These are phyloP conservation scores for Paramyrothecium roridum DNA, from an alignment of 2,329 filamentous ascomycete species.

Conservation along the genomic window DNA sequence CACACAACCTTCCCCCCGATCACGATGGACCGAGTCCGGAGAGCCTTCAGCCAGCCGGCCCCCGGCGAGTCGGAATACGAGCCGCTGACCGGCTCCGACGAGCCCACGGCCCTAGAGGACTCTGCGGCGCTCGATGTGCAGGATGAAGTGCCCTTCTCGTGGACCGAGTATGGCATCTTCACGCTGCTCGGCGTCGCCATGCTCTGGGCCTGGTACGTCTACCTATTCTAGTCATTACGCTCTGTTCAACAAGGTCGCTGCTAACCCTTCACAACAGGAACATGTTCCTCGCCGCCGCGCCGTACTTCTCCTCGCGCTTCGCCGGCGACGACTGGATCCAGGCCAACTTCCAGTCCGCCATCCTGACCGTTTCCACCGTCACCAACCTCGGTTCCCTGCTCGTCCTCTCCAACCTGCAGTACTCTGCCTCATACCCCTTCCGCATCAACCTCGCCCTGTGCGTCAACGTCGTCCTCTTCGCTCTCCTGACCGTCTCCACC, in stretches of 20 bases:
- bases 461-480: conserved; percentile 75
- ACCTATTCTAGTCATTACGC: not conserved
- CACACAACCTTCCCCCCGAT: not conserved
- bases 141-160: conserved; percentile 64
- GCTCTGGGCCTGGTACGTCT: conserved; percentile 91
- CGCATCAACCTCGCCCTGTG: conserved; percentile 76
- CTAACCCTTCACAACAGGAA: conserved; percentile 58
- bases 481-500: conserved; percentile 77
- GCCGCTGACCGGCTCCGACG: conserved; percentile 24
- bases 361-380: conserved; percentile 80
- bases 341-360: conserved; percentile 83
- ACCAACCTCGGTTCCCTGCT: conserved; percentile 77
- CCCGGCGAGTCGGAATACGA: conserved; percentile 25
- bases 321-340: conserved; percentile 66
- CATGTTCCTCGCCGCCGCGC: conserved; percentile 94
- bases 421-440: conserved; percentile 79
- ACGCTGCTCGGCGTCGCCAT: conserved; percentile 83
- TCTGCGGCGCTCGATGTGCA: conserved; percentile 25
- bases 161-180: conserved; percentile 84
- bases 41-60: conserved; percentile 14
- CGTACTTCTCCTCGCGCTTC: conserved; percentile 88
- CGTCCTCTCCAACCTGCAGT: conserved; percentile 76
- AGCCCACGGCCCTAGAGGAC: conserved; percentile 19
- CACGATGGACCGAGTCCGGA: conserved; percentile 23
- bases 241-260: not conserved